Base-by-base conservation (phyloP, 371 early-diverging fungal species). In the Capillidium heterosporum region DNA sequence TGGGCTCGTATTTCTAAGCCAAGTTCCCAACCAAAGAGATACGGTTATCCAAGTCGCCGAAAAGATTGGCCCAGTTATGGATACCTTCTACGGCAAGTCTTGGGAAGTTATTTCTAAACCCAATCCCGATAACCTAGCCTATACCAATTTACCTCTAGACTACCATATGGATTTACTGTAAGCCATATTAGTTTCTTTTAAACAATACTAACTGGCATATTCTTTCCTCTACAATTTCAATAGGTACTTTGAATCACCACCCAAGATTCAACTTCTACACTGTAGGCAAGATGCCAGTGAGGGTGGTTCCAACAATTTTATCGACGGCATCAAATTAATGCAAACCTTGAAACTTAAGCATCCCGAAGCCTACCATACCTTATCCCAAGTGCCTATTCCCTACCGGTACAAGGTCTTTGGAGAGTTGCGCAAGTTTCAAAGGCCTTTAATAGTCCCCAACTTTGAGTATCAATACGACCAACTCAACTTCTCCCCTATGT, bases 111-210 rank as follows among this genome's bases (percentile, higher is more conserved):
- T 80, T 63, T 83, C 77, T 35, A 71, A 81, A 7, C 81, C 81
- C 2, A 68, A 85, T 44, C 80, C 88, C 17, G 82, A 77, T 59
- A 91, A 91, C 65, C 85, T 91, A 62, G 92, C 92, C 11, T 91
- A 91, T 60, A 90, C 92, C 0, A 71, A 73, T 57, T 65, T 90
- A 29, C 77, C 81, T 59, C 73, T 91, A 15, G 89, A 87, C 1
- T 76, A 87, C 55, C 92, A 91, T 64, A 91, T 91, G 92, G 92
- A 91, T 73, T 70, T 91, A 51, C 70, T 89, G 89, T 87, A 75
- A 68, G 76, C 61, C 5, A 21, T 53, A 58, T 10, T 27, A 32
- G 48, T 54, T n/a, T 23, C 47, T 8, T 11, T 27, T 53, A 43
- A n/a, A 35, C n/a, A 8, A 19, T 48, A 26, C 13, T 31, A 32